Conservation (phyloP, 2,329 filamentous ascomycete species). For the Fusarium brevicatenulatum region DNA sequence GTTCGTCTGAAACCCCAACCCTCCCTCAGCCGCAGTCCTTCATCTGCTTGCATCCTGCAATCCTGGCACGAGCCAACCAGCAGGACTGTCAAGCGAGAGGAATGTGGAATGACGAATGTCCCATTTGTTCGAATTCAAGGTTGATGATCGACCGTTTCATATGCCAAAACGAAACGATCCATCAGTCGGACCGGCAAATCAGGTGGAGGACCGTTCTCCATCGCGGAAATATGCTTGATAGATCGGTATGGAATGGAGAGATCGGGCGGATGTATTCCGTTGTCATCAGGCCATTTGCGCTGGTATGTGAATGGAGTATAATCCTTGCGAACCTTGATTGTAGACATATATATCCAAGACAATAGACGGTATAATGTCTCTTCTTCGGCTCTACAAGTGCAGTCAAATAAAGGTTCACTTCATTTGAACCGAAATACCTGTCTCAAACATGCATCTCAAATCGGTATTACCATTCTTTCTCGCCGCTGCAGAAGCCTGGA, state of each 20-base stretch:
- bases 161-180: not conserved
- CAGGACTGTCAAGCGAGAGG: not conserved
- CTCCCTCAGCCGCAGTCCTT: not conserved
- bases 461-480: not conserved
- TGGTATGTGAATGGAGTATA: not conserved
- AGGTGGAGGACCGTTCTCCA: not conserved
- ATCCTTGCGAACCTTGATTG: not conserved
- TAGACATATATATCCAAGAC: not conserved
- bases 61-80: constrained; percentile 3
- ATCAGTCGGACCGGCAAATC: not conserved
- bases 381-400: not conserved
- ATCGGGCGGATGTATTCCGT: not conserved
- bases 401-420: fast-evolving
- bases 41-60: not conserved
- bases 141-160: not conserved
- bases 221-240: not conserved
- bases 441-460: not conserved
- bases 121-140: not conserved
- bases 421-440: fast-evolving
- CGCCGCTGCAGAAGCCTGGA: constrained; percentile 2
- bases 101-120: not conserved
- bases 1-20: not conserved
- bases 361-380: not conserved
- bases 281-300: not conserved
- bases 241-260: not conserved